phyloP scores from a whole-genome alignment of 192 early-diverging fungal species.

The Coemansia sp. region DNA sequence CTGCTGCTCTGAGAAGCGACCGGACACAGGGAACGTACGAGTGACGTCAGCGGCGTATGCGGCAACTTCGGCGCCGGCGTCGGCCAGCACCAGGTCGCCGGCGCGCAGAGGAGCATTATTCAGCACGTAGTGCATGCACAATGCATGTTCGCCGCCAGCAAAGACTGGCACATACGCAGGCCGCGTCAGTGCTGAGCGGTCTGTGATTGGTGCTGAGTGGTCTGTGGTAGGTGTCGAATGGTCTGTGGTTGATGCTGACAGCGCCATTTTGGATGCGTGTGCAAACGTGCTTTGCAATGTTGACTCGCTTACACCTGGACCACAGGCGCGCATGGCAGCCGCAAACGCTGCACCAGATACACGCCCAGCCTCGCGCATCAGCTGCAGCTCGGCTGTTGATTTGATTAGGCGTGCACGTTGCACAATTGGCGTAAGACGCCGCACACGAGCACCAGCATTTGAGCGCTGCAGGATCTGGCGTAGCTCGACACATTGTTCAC shows the following conservation, averaged over 20 bases:
- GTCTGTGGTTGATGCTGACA: conserved; percentile 8
- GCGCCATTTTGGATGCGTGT: conserved; percentile 57
- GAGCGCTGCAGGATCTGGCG: conserved; percentile 17
- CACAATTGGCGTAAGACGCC: conserved; percentile 62
- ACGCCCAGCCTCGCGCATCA: conserved; percentile 76
- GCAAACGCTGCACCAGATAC: conserved; percentile 81
- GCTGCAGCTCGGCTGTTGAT: conserved; percentile 67
- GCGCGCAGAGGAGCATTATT: conserved; percentile 67
- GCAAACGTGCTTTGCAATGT: conserved; percentile 77
- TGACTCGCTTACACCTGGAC: conserved; percentile 70
- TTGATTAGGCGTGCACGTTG: conserved; percentile 79
- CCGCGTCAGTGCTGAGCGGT: conserved; percentile 34
- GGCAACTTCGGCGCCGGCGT: conserved; percentile 87
- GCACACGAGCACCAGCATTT: conserved; percentile 27
- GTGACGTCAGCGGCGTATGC: conserved; percentile 92
- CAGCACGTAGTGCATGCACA: conserved; percentile 93
- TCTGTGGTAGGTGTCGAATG: neutral
- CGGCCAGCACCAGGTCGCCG: conserved; percentile 84
- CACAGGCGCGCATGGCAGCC: conserved; percentile 73
- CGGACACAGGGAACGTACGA: conserved; percentile 89
- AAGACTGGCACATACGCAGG: conserved; percentile 96
- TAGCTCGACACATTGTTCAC: conserved; percentile 24
- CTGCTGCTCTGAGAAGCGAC: conserved; percentile 79
- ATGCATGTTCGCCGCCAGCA: conserved; percentile 84
- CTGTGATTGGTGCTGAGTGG: conserved; percentile 2